phyloP scores from a whole-genome alignment of 2,329 filamentous ascomycete species.

The Elsinoe necatrix region DNA sequence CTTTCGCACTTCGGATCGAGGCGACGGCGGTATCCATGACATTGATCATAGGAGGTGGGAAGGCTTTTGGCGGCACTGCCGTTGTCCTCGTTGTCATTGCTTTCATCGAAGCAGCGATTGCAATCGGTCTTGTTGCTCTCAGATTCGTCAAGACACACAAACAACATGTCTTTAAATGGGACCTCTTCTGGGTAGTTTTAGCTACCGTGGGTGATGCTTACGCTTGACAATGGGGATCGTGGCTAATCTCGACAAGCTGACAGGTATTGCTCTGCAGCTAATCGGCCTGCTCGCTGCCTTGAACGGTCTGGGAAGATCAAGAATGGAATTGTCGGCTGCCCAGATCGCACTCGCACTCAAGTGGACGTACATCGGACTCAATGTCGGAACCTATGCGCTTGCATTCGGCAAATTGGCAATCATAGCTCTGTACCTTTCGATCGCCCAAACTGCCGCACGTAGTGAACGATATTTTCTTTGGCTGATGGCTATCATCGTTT shows the following conservation, averaged over 20 bases:
- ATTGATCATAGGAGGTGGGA: background rate
- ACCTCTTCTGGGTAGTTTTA: slow-evolving; percentile 1
- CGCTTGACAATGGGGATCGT: background rate
- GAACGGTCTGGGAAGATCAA: slow-evolving; percentile 8
- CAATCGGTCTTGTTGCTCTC: background rate
- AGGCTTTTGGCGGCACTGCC: background rate
- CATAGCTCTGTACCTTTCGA: slow-evolving; percentile 5
- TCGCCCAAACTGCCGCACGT: background rate
- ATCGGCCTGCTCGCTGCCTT: background rate
- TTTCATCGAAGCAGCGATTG: background rate
- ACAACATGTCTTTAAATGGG: slow-evolving; percentile 1
- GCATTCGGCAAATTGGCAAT: slow-evolving; percentile 9
- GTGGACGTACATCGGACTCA: background rate
- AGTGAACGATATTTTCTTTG: slow-evolving; percentile 2
- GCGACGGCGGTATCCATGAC: background rate
- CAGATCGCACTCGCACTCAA: background rate
- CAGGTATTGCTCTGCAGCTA: slow-evolving; percentile 2
- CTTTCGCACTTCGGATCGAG: too few relatives aligned
- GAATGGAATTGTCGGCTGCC: background rate
- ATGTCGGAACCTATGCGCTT: background rate
- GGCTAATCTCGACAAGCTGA: background rate
- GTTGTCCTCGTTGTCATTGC: background rate
- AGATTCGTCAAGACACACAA: background rate
- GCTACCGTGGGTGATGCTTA: background rate
- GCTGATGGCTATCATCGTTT: slow-evolving; percentile 1